These are phyloP conservation scores for Populus hybrid DNA, from an alignment of 441 rosid species.

Conservation along the genomic window DNA sequence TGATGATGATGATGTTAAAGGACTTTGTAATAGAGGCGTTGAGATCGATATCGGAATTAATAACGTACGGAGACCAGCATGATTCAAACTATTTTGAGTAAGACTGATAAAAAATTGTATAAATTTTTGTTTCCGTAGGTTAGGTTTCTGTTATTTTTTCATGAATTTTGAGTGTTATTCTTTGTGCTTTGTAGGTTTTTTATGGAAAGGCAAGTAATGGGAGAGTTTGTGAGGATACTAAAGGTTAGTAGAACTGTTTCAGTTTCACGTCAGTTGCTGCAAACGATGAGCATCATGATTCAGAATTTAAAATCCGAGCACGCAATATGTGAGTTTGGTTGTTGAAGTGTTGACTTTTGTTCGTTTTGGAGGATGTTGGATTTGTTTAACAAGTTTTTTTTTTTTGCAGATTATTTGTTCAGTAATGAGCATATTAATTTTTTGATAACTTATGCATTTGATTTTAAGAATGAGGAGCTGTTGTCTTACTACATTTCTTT, in stretches of 20 bases:
- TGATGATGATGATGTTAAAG: conserved; percentile 25
- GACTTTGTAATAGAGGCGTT: conserved; percentile 91
- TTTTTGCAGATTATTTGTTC: conserved; percentile 88
- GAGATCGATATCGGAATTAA: conserved; percentile 95
- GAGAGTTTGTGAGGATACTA: conserved; percentile 84
- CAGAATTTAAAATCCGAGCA: conserved; percentile 92
- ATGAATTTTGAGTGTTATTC: not conserved
- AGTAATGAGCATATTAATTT: conserved; percentile 95
- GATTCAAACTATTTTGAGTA: conserved; percentile 85
- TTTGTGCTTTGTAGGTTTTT: conserved; percentile 54
- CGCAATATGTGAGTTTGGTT: conserved; percentile 71
- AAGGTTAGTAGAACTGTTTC: conserved; percentile 55
- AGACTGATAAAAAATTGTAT: conserved; percentile 31
- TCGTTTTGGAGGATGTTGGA: not conserved
- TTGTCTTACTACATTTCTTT: conserved; percentile 95
- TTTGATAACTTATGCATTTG: conserved; percentile 84
- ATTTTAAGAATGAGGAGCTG: conserved; percentile 91
- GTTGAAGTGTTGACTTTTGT: too few species aligned
- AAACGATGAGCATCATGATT: conserved; percentile 96
- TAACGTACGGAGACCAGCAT: conserved; percentile 98
- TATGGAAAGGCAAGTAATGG: conserved; percentile 99
- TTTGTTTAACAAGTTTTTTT: not conserved
- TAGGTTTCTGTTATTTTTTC: not conserved
- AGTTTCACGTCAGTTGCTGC: conserved; percentile 92
- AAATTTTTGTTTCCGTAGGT: not conserved